Base-by-base conservation (phyloP, 352 stramenopile genomes). In the Phytophthora idaei region DNA sequence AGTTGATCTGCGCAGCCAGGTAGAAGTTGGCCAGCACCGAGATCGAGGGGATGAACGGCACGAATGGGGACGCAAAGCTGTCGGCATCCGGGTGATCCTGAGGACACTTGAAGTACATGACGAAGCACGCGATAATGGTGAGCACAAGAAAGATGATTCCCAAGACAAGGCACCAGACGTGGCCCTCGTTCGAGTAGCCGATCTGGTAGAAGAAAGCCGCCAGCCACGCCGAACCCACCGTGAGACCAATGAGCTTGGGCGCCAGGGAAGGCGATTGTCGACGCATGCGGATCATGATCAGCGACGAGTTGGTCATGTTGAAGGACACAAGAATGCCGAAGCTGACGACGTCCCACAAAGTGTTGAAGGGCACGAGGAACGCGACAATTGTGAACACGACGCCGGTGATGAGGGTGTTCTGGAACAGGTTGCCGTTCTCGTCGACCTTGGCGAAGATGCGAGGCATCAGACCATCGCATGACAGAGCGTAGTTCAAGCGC, bases 391-490 rank as follows among this genome's bases (percentile, higher is more conserved):
- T 89, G 73, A 92, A 89, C 31, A 93, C 74, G 21, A 67, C 67
- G 29, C 87, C 87, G 1, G 73, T 81, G 54, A 94, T 74, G 3
- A 94, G 69, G 27, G 81, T 93, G 73, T 92, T 92, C 50, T 77
- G 76, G 51, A 95, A 93, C 36, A 97, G 61, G 65, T 90, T 92
- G 37, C 85, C 84, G 52, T 95, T 91, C 49, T 76, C 64, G 60
- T 96, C 81, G 14, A 95, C 81, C 58, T 90, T 88, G 51, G 83
- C 76, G 78, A 99, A 98, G 51, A 98, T 87, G 50, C 77, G 69
- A 25, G 96, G 95, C 67, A 98, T 80, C 5, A 99, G 79, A 8
- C 95, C 95, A 67, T 99, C 97, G 44, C 89, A 92, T 21, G 93
- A 84, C 67, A 98, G 85, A 17, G 93, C 92, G 72, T 95, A 98